Percentiles rank a stretch among this genome's conserved stretches.
Evolutionary conservation across 352 stramenopile genomes (phyloP).

Genomic region (Phytopythium sindhum): DNA sequence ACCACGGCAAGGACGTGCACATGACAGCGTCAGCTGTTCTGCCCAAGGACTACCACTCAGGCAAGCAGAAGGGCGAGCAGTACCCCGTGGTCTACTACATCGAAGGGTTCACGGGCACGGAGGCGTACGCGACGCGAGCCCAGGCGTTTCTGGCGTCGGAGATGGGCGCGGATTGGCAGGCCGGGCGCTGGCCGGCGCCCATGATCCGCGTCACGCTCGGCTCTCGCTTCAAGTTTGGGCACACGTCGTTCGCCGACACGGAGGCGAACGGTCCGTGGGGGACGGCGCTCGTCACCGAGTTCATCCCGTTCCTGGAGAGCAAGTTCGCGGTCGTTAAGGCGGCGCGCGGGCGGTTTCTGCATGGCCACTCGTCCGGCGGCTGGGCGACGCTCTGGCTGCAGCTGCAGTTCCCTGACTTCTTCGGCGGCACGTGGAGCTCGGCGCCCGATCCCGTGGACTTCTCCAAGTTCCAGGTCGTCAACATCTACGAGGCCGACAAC

Average conservation of each 20-base stretch:
- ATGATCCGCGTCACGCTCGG: constrained; percentile 76
- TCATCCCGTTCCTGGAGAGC: constrained; percentile 64
- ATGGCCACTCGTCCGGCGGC: constrained; percentile 69
- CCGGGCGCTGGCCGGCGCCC: constrained; percentile 43
- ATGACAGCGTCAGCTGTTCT: constrained; percentile 69
- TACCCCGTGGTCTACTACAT: constrained; percentile 77
- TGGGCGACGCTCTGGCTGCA: constrained; percentile 76
- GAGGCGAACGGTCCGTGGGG: constrained; percentile 66
- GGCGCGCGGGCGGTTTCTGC: constrained; percentile 46
- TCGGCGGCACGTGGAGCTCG: constrained; percentile 73
- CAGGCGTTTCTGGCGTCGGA: constrained; percentile 59
- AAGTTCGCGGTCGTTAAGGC: constrained; percentile 35
- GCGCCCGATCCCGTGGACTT: constrained; percentile 74
- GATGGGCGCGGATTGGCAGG: constrained; percentile 57
- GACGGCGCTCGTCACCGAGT: constrained; percentile 60
- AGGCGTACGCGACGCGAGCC: constrained; percentile 59
- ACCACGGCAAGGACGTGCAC: constrained; percentile 59
- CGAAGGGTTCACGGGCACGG: constrained; percentile 70
- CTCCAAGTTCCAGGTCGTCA: constrained; percentile 56
- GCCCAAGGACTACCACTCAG: constrained; percentile 46
- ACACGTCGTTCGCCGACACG: constrained; percentile 73
- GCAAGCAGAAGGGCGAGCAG: constrained; percentile 14
- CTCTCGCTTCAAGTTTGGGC: constrained; percentile 70
- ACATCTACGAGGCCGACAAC: constrained; percentile 71
- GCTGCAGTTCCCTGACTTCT: constrained; percentile 67